phyloP scores from a whole-genome alignment of 257 asterid species.

The Primulina huaijiensis region DNA sequence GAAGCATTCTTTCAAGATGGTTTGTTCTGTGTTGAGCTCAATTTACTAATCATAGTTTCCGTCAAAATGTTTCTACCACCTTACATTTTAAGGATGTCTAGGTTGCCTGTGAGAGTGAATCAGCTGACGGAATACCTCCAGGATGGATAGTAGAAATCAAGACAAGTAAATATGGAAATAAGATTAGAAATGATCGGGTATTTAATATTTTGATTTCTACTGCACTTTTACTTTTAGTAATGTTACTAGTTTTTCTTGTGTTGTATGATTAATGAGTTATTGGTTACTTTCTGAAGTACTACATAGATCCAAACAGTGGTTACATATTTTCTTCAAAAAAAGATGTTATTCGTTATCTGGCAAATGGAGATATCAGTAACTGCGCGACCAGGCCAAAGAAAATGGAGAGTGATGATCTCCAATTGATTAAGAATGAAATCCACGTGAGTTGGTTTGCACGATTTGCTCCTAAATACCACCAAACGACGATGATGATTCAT shows the following conservation, averaged over 20 bases:
- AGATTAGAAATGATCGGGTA: conserved; percentile 57
- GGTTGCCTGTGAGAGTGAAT: conserved; percentile 32
- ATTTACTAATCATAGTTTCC: conserved; percentile 19
- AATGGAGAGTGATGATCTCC: conserved; percentile 28
- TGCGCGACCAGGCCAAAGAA: conserved; percentile 51
- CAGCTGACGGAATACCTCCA: conserved; percentile 53
- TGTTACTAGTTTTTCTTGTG: background rate
- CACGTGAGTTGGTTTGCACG: conserved; percentile 38
- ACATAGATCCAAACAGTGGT: conserved; percentile 60
- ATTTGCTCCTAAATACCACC: background rate
- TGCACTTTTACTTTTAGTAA: conserved; percentile 6
- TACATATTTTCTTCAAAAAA: conserved; percentile 55
- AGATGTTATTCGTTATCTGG: conserved; percentile 61
- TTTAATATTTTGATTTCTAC: conserved; percentile 14
- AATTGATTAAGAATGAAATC: conserved; percentile 24
- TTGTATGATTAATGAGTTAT: background rate
- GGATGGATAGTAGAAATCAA: conserved; percentile 68
- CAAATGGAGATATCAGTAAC: conserved; percentile 42
- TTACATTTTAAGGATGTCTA: conserved; percentile 29
- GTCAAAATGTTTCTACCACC: conserved; percentile 20
- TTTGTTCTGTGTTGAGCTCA: conserved; percentile 29
- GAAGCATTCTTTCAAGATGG: conserved; percentile 26
- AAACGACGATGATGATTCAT: background rate
- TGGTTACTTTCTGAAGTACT: conserved; percentile 44
- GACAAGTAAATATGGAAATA: conserved; percentile 38